Evolutionary conservation across 2,329 filamentous ascomycete genomes (phyloP).

Genomic region (Botrytis squamosa): DNA sequence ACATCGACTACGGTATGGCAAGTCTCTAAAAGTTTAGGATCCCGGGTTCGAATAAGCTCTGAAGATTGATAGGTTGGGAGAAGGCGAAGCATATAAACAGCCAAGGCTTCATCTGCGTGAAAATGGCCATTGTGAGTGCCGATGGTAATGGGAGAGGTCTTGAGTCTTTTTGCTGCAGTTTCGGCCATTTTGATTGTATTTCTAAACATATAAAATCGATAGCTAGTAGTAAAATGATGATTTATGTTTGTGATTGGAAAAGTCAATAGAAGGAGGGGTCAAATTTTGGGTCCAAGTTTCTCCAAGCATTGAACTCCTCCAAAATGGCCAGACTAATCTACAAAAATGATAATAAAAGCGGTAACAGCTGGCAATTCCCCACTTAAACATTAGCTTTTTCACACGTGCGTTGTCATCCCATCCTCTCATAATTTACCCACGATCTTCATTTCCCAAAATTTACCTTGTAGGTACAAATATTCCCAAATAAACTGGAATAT

Average conservation of each 20-base stretch:
- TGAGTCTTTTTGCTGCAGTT: constrained; percentile 77
- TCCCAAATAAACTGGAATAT: neutral
- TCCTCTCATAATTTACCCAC: constrained; percentile 2
- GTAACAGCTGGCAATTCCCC: constrained; percentile 3
- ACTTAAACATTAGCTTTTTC: constrained; percentile 16
- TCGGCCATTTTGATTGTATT: constrained; percentile 61
- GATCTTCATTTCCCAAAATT: constrained; percentile 18
- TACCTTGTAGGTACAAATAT: constrained; percentile 4
- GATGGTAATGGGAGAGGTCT: constrained; percentile 60
- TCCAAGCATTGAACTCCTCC: constrained; percentile 15
- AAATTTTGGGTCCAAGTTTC: constrained; percentile 16
- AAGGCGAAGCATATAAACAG: constrained; percentile 90
- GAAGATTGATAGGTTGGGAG: constrained; percentile 78
- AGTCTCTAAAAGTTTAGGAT: constrained; percentile 70
- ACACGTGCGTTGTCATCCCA: constrained; percentile 18
- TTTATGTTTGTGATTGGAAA: neutral
- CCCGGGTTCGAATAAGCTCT: constrained; percentile 79
- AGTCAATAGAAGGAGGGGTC: neutral
- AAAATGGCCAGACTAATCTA: constrained; percentile 2
- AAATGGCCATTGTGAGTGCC: constrained; percentile 98
- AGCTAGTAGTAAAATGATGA: neutral
- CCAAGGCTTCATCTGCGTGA: constrained; percentile 96
- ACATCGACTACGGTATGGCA: constrained; percentile 98
- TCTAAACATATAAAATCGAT: constrained; percentile 44
- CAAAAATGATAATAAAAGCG: neutral